A percentile compares a stretch with the other conserved stretches of the same genome.
phyloP scores from a whole-genome alignment of 2,329 filamentous ascomycete genomes.

The Cladosporium sphaerospermum region DNA sequence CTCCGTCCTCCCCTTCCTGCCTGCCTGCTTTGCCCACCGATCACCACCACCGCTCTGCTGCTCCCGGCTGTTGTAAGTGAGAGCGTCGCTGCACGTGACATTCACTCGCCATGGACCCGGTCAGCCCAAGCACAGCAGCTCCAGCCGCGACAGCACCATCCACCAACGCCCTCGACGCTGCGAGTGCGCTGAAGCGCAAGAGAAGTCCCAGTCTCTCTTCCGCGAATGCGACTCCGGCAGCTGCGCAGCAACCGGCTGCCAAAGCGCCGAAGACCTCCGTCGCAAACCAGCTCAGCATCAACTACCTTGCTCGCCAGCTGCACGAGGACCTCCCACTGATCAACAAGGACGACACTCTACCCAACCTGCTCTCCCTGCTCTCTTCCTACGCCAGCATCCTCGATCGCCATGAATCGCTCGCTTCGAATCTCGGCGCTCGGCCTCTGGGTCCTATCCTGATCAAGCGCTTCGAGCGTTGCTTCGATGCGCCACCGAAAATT shows the following conservation, averaged over 20 bases:
- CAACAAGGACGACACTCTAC: conserved; percentile 62
- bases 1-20: conserved; percentile 12
- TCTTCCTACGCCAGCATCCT: conserved; percentile 79
- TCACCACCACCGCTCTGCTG: conserved; percentile 9
- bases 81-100: conserved; percentile 1
- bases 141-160: not conserved
- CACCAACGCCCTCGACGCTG: conserved; percentile 13
- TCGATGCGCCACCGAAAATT: conserved; percentile 70
- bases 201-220: conserved; percentile 31
- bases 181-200: conserved; percentile 41
- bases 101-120: conserved; percentile 3
- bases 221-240: conserved; percentile 23
- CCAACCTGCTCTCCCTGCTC: conserved; percentile 65
- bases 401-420: conserved; percentile 79
- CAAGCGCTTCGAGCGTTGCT: conserved; percentile 78
- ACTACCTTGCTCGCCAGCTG: conserved; percentile 60
- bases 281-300: conserved; percentile 59
- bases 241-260: conserved; percentile 27
- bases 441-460: conserved; percentile 76
- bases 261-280: conserved; percentile 47
- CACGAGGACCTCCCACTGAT: conserved; percentile 57
- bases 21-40: not conserved
- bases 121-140: not conserved
- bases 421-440: conserved; percentile 76
- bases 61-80: conserved; percentile 2